phyloP scores from a whole-genome alignment of 2,329 filamentous ascomycete species.

The Pseudopyricularia cyperi region DNA sequence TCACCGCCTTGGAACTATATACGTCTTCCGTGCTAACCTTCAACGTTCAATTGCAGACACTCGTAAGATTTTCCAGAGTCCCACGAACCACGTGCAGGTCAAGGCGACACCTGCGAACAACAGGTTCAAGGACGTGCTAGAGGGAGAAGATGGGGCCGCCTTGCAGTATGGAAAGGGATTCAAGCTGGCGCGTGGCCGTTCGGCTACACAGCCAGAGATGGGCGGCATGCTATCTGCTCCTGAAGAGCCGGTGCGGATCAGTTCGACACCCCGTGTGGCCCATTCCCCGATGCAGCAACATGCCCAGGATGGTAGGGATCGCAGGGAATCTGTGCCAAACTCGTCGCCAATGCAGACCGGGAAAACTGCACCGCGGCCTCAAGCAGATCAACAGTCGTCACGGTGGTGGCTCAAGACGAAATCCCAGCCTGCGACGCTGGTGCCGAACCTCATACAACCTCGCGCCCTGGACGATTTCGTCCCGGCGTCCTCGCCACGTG shows the following conservation, averaged over 20 bases:
- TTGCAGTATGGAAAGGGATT: slow-evolving; percentile 2
- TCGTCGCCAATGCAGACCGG: slow-evolving; percentile 9
- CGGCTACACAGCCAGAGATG: background rate
- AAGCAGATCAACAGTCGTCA: background rate
- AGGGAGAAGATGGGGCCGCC: slow-evolving; percentile 11
- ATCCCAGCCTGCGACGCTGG: background rate
- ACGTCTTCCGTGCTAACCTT: background rate
- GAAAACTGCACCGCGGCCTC: slow-evolving; percentile 2
- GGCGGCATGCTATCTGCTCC: background rate
- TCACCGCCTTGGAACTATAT: background rate
- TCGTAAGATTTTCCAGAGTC: slow-evolving; percentile 31
- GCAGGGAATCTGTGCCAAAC: slow-evolving; percentile 3
- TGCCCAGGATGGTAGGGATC: slow-evolving; percentile 7
- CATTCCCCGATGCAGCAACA: slow-evolving; percentile 9
- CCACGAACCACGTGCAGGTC: slow-evolving; percentile 29
- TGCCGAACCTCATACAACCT: background rate
- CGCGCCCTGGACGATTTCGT: slow-evolving; percentile 3
- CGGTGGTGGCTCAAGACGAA: background rate
- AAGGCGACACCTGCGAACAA: slow-evolving; percentile 45
- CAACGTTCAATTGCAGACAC: slow-evolving; percentile 14
- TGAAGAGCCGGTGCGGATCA: background rate
- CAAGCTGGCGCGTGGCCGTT: background rate
- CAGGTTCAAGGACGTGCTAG: slow-evolving; percentile 38
- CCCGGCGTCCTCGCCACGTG: slow-evolving; percentile 9
- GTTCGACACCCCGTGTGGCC: slow-evolving; percentile 5